Percentiles rank a stretch among this genome's conserved stretches.
phyloP scores from a whole-genome alignment of 1,284 basidiomycete species.

The Fomes fomentarius region DNA sequence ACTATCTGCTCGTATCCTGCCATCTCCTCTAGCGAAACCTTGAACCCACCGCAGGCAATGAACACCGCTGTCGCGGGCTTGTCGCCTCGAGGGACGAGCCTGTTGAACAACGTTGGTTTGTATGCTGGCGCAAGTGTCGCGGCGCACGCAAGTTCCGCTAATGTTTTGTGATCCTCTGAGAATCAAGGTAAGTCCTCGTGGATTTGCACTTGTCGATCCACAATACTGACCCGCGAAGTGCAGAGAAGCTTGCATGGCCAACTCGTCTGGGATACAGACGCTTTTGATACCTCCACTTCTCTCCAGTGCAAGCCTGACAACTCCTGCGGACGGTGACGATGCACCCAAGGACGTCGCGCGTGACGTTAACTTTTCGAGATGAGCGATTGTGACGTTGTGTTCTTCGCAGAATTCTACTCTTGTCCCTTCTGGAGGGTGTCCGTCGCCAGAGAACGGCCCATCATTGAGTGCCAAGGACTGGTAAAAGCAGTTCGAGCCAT shows the following conservation, averaged over 20 bases:
- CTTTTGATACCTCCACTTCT: slow-evolving; percentile 57
- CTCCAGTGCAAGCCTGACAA: slow-evolving; percentile 65
- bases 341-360: slow-evolving; percentile 74
- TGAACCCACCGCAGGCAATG: slow-evolving; percentile 75
- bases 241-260: slow-evolving; percentile 62
- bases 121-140: slow-evolving; percentile 70
- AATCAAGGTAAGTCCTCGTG: not conserved
- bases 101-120: slow-evolving; percentile 54
- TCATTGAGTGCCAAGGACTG: slow-evolving; percentile 66
- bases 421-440: slow-evolving; percentile 29
- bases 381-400: slow-evolving; percentile 54
- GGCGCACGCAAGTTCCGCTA: slow-evolving; percentile 74
- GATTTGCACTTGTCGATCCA: not conserved
- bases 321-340: slow-evolving; percentile 58
- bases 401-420: slow-evolving; percentile 41
- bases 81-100: slow-evolving; percentile 43
- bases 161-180: slow-evolving; percentile 74
- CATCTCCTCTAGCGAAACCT: slow-evolving; percentile 58
- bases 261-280: slow-evolving; percentile 65
- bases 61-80: slow-evolving; percentile 53
- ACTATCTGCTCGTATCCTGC: slow-evolving; percentile 47
- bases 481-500: slow-evolving; percentile 75
- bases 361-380: slow-evolving; percentile 59
- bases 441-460: slow-evolving; percentile 33
- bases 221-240: slow-evolving; percentile 55